Evolutionary conservation across 1,284 basidiomycete genomes (phyloP).

Genomic region (Apiotrichum laibachii): DNA sequence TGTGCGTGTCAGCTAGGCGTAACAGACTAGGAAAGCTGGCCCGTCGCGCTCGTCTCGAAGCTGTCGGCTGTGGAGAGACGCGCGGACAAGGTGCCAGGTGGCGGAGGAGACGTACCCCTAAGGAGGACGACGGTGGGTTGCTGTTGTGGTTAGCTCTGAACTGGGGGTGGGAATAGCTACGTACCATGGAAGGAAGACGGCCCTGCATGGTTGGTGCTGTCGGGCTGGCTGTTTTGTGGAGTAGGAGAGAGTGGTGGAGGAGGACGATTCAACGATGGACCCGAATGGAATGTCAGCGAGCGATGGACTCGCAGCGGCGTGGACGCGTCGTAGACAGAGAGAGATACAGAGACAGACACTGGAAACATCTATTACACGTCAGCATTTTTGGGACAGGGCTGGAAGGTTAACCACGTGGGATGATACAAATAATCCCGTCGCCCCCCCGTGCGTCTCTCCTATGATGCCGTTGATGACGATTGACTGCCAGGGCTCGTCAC

Average conservation of each 20-base stretch:
- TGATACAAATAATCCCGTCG: not conserved
- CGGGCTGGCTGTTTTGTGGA: conserved; percentile 7
- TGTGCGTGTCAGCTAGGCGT: conserved; percentile 13
- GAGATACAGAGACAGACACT: not conserved
- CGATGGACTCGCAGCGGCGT: not conserved
- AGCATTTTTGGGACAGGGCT: not conserved
- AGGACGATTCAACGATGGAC: not conserved
- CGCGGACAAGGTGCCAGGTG: not conserved
- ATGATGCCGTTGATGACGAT: not conserved
- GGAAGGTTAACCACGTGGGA: not conserved
- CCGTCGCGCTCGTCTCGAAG: not conserved
- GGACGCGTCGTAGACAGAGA: not conserved
- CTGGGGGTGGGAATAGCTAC: conserved; percentile 4
- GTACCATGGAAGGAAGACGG: conserved; percentile 49
- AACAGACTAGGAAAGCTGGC: not conserved
- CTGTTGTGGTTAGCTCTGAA: conserved; percentile 52
- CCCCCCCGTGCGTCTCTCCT: no score
- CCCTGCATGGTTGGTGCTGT: conserved; percentile 38
- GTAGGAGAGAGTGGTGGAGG: not conserved
- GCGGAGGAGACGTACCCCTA: conserved; percentile 52
- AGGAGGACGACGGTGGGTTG: conserved; percentile 94
- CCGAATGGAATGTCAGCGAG: not conserved
- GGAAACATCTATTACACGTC: conserved; percentile 5
- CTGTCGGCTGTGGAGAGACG: not conserved
- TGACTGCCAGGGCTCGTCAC: conserved; percentile 1